These are phyloP conservation scores for Pyrenophora graminea DNA, from an alignment of 2,329 filamentous ascomycete genomes.

Conservation along the genomic window DNA sequence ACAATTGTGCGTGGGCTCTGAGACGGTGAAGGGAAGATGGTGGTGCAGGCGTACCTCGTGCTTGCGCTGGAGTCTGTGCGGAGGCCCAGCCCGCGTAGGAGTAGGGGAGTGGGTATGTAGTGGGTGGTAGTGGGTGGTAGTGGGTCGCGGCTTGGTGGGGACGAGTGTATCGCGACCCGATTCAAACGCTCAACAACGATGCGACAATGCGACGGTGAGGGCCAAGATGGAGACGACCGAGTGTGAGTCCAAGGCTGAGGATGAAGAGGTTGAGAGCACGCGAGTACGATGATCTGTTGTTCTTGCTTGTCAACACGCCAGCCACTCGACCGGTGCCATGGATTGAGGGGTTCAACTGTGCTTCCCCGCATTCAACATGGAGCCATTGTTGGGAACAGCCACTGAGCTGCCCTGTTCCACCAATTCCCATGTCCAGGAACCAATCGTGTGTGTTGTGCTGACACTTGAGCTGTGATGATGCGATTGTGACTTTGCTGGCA, in stretches of 20 bases:
- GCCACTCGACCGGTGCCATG: constrained; percentile 26
- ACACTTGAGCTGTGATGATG: constrained; percentile 15
- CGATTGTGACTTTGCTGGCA: constrained; percentile 3
- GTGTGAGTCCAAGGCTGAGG: constrained; percentile 13
- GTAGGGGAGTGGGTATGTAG: not conserved
- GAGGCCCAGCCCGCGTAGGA: constrained; percentile 12
- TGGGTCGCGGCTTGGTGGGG: constrained; percentile 16
- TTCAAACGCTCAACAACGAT: constrained; percentile 3
- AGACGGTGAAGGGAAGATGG: constrained; percentile 11
- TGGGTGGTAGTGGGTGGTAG: constrained; percentile 5
- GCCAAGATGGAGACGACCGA: not conserved
- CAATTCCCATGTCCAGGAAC: constrained; percentile 11
- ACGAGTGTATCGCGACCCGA: constrained; percentile 4
- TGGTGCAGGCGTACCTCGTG: constrained; percentile 14
- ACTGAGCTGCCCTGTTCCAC: constrained; percentile 8
- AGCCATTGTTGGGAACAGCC: constrained; percentile 19
- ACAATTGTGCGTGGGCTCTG: not conserved
- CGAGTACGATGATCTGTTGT: constrained; percentile 4
- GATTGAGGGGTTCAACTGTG: constrained; percentile 28
- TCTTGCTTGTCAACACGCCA: constrained; percentile 14
- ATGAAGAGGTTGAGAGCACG: constrained; percentile 11
- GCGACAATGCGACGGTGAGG: constrained; percentile 3
- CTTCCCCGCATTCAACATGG: constrained; percentile 30
- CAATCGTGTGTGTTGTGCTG: constrained; percentile 22
- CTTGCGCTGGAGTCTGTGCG: constrained; percentile 11